Evolutionary conservation across 805 yeast species (phyloP).

Genomic region (Candida krabiensis): DNA sequence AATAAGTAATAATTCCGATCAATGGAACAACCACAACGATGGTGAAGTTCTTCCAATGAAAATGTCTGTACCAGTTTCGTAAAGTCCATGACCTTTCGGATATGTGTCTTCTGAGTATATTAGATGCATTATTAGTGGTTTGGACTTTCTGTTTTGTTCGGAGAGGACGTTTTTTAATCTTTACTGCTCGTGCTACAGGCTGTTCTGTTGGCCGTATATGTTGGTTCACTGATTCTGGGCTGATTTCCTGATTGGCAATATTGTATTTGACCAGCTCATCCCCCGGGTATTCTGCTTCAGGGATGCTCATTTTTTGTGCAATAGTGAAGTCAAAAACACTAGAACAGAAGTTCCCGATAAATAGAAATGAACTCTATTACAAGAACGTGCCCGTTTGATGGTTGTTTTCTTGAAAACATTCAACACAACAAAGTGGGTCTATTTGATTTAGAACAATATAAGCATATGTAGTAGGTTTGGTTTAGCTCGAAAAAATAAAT

Average conservation of each 20-base stretch:
- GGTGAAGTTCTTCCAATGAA: conserved; percentile 71
- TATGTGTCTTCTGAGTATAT: conserved; percentile 44
- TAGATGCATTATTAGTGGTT: conserved; percentile 17
- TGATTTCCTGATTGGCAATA: background rate
- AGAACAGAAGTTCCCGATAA: too few species aligned
- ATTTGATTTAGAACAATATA: too few species aligned
- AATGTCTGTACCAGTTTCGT: conserved; percentile 66
- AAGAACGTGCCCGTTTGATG: too few species aligned
- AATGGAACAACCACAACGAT: conserved; percentile 59
- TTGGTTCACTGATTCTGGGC: background rate
- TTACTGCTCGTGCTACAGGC: conserved; percentile 8
- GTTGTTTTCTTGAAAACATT: too few species aligned
- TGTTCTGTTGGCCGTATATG: conserved; percentile 3
- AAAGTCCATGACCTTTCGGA: conserved; percentile 77
- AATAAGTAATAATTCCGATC: conserved; percentile 18
- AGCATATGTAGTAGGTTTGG: too few species aligned
- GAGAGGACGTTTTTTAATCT: conserved; percentile 32
- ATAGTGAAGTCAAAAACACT: too few species aligned
- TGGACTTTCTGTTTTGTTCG: conserved; percentile 25
- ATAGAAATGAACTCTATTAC: too few species aligned
- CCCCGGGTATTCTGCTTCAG: conserved; percentile 32
- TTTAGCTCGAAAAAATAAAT: too few species aligned
- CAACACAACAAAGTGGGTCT: too few species aligned
- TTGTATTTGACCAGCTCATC: conserved; percentile 29
- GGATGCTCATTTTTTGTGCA: conserved; percentile 19